Conservation (phyloP, 371 early-diverging fungal species). For the Mucor lusitanicus region DNA sequence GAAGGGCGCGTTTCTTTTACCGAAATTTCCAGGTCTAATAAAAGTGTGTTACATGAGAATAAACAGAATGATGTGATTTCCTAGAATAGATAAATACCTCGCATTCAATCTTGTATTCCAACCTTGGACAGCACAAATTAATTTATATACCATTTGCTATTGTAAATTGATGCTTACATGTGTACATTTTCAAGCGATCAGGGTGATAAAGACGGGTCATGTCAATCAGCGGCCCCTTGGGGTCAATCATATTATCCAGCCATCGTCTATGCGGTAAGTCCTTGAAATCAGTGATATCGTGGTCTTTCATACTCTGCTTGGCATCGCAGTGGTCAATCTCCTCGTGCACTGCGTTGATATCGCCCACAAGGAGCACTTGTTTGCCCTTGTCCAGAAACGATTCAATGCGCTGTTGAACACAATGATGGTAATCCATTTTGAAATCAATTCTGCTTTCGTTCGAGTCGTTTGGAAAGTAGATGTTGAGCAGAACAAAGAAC, state of each 20-base stretch:
- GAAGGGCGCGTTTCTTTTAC: slow-evolving; percentile 18
- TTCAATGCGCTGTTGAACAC: slow-evolving; percentile 56
- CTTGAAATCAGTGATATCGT: slow-evolving; percentile 59
- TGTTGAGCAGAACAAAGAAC: slow-evolving; percentile 78
- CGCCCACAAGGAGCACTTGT: slow-evolving; percentile 77
- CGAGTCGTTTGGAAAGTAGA: slow-evolving; percentile 78
- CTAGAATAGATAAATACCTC: slow-evolving; percentile 42
- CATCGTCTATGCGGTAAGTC: slow-evolving; percentile 71
- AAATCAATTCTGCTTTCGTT: slow-evolving; percentile 59
- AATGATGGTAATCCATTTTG: slow-evolving; percentile 67
- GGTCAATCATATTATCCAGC: slow-evolving; percentile 65
- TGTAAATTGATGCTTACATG: slow-evolving; percentile 29
- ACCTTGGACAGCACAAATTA: slow-evolving; percentile 1
- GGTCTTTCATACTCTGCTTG: slow-evolving; percentile 56
- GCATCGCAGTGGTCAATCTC: slow-evolving; percentile 85
- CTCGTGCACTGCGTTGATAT: slow-evolving; percentile 77
- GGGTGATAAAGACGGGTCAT: slow-evolving; percentile 55
- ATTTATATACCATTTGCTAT: neutral
- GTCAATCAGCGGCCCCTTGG: slow-evolving; percentile 61
- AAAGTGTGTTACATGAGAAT: neutral
- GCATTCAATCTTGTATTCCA: slow-evolving; percentile 84
- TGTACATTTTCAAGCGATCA: slow-evolving; percentile 54
- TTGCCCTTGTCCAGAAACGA: slow-evolving; percentile 54
- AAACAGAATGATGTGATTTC: neutral
- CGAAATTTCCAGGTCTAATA: slow-evolving; percentile 57